These are phyloP conservation scores for Brassica nigra DNA, from an alignment of 345 rosid genomes.

Conservation along the genomic window DNA sequence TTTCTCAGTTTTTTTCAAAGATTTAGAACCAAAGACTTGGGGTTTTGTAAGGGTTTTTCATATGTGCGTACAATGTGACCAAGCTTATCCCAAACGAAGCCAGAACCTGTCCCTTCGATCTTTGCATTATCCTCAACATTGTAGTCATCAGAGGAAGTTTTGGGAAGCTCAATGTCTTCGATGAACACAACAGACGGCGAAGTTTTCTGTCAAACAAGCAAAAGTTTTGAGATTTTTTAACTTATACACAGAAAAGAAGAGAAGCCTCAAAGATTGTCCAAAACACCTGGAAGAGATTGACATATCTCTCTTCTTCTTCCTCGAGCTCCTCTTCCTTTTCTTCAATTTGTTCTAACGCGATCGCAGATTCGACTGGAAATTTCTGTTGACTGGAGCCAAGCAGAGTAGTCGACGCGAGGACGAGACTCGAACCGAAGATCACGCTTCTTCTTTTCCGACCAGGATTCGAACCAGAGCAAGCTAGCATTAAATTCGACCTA, in stretches of 20 bases:
- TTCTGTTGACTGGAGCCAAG: constrained; percentile 23
- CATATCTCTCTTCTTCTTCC: constrained; percentile 70
- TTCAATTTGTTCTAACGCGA: constrained; percentile 41
- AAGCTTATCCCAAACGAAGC: constrained; percentile 90
- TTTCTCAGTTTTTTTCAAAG: neutral
- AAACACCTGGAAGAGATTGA: constrained; percentile 73
- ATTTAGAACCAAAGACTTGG: neutral
- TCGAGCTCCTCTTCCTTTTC: constrained; percentile 54
- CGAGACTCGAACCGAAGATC: constrained; percentile 46
- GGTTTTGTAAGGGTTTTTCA: neutral
- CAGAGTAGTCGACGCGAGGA: constrained; percentile 41
- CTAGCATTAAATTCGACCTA: constrained; percentile 14
- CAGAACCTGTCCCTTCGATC: constrained; percentile 89
- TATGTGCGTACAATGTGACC: constrained; percentile 80
- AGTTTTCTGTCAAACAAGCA: constrained; percentile 50
- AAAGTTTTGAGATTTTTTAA: neutral
- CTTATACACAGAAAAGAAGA: neutral
- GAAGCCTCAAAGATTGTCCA: neutral
- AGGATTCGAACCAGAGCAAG: constrained; percentile 37
- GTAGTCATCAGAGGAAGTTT: constrained; percentile 40
- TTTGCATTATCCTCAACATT: constrained; percentile 50
- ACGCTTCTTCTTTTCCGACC: constrained; percentile 48
- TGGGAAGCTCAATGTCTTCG: constrained; percentile 66
- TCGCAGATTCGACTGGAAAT: constrained; percentile 41
- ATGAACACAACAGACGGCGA: constrained; percentile 79